Evolutionary conservation across 2,329 filamentous ascomycete genomes (phyloP).

Genomic region (Hypoxylon sp.): DNA sequence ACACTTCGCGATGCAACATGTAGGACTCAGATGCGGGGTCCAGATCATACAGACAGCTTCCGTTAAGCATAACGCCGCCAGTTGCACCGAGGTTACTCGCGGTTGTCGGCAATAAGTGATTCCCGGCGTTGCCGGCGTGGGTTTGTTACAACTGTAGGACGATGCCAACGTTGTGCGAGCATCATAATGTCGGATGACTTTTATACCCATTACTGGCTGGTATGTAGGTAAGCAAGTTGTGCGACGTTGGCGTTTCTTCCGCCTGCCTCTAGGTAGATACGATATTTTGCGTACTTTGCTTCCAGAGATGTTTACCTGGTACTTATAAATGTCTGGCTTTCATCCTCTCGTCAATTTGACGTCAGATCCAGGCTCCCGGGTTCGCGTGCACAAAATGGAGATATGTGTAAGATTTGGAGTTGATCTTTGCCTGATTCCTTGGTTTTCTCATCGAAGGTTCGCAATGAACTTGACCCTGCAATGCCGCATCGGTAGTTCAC

Average conservation of each 20-base stretch:
- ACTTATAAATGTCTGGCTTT: constrained; percentile 8
- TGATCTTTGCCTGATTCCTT: constrained; percentile 15
- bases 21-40: constrained; percentile 25
- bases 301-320: background rate
- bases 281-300: too few relatives aligned
- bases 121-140: constrained; percentile 15
- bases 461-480: constrained; percentile 13
- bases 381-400: constrained; percentile 22
- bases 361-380: constrained; percentile 31
- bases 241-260: constrained; percentile 3
- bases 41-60: constrained; percentile 17
- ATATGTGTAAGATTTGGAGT: constrained; percentile 20
- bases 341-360: constrained; percentile 6
- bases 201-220: constrained; percentile 18
- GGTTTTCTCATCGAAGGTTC: constrained; percentile 9
- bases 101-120: constrained; percentile 5
- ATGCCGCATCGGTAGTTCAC: constrained; percentile 16
- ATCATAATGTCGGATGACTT: constrained; percentile 20
- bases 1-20: background rate
- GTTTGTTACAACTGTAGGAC: constrained; percentile 19
- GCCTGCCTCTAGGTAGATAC: background rate
- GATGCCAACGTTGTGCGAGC: constrained; percentile 18
- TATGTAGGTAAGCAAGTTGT: constrained; percentile 14
- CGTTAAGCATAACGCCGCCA: constrained; percentile 15
- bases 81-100: constrained; percentile 5